Evolutionary conservation across 2,329 filamentous ascomycete species (phyloP), one percentile per base, ranked within the genome.

Genomic region (Ascochyta viciae-villosae): DNA sequence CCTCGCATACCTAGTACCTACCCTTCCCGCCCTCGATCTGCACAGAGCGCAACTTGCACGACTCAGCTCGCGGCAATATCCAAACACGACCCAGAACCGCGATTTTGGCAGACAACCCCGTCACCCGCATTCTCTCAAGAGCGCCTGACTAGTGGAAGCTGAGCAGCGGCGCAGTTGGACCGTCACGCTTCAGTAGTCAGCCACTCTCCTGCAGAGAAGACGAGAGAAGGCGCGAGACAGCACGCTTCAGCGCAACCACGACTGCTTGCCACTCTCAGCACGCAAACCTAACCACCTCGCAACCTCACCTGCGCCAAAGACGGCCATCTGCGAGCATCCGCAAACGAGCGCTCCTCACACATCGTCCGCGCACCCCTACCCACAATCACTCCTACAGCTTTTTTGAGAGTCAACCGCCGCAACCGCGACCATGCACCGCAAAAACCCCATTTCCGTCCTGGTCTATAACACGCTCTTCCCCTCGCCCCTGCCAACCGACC

Each of bases 391-490:
- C 16, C 8, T 13, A 23, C 23, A 24, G 22, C 19, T 46, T 50
- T 27, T 35, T 29, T 12, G 39, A 49, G 49, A 60, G 37, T 49
- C 46, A 29, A 24, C 39, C 22, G 19, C 12, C 38, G 41, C 45
- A 33, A 26, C 60, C 54, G 49, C 70, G 68, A 77, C 63, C 63
- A 93, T 93, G 90, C 90, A 89, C 77, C 86, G 88, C 67, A 85
- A 84, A 64, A 83, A 81, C 43, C 83, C 87, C 40, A 81, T 91
- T 68, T 88, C 90, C 57, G 83, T 89, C 72, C 83, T 92, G 74
- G 87, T 93, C 58, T 90, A 90, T 82, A 85, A 88, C 77, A 80
- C 81, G 69, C 88, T 93, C 79, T 91, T 89, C 70, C 88, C 89
- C 19, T 86, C 85, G 52, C 86, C 88, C 13, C 85, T 86, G 60